Evolutionary conservation across 1,284 basidiomycete genomes (phyloP), one percentile per base, ranked within the genome.

Genomic region (Ceraceosorus bombacis): DNA sequence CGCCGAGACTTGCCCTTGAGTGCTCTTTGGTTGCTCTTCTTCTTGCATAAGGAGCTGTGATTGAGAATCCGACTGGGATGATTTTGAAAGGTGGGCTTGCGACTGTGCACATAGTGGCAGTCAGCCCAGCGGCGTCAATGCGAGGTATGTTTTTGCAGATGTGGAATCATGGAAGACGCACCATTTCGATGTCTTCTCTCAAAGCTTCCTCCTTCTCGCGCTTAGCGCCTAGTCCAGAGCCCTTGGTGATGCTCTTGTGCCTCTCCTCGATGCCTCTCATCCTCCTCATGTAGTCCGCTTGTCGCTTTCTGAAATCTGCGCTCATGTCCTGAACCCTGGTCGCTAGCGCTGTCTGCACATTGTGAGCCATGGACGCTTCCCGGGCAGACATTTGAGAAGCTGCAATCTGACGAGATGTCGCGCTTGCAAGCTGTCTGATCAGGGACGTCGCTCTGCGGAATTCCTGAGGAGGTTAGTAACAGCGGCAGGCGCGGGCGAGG

Each of bases 301-400:
- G 95, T 81, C 95, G 96, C 82, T 94, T 96, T 62, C 95, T 84
- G 77, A 99, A 98, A n/a, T 86, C 82, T 17, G 87, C 88, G 71
- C 89, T 93, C 54, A 93, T 82, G 69, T 92, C 89, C 81, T 98
- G 95, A 8, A 97, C 86, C 75, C 91, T 89, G 36, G 89, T 90
- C 17, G 95, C 95, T 46, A 98, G 84, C 9, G 88, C 93, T 40
- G 92, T 86, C 78, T 98, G 94, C n/a, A 96, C 90, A 76, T 99
- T 99, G 80, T 90, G 88, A 1, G 91, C 86, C 55, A 88, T 82
- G 48, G 64, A 59, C 36, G 68, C 61, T 52, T 77, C 64, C 10
- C 61, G 58, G 73, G 71, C 36, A 63, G 68, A 68, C 49, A 67
- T 5, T 74, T 81, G 78, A 63, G 79, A 57, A n/a, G 68, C 61